Percentiles rank a stretch among this genome's conserved stretches.
phyloP scores from a whole-genome alignment of 768 basidiomycete species.

The Lactifluus volemus region DNA sequence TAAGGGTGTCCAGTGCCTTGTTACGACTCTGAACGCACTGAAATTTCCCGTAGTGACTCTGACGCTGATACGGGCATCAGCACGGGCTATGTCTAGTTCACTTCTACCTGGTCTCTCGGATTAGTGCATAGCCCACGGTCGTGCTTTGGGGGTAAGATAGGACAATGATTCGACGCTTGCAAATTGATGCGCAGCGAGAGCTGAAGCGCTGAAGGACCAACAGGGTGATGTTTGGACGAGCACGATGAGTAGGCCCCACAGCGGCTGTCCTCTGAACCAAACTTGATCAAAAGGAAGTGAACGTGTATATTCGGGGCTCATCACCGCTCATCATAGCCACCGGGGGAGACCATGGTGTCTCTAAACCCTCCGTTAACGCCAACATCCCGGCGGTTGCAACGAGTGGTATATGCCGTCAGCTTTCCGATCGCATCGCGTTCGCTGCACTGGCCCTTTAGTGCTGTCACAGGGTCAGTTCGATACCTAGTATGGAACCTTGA shows the following conservation, averaged over 20 bases:
- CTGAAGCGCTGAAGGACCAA: too few relatives aligned
- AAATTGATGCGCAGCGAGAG: not conserved
- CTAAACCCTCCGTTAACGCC: not conserved
- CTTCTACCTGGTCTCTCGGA: not conserved
- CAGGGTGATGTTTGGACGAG: not conserved
- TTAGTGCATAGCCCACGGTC: not conserved
- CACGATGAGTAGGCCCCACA: not conserved
- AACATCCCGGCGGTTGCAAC: not conserved
- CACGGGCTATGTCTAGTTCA: not conserved
- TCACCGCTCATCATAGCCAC: constrained; percentile 15
- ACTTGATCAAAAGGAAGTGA: not conserved
- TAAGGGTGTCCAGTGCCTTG: constrained; percentile 2
- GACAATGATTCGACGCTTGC: not conserved
- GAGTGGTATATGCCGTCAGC: not conserved
- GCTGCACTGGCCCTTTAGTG: not conserved
- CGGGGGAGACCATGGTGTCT: not conserved
- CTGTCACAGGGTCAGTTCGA: not conserved
- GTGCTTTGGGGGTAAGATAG: not conserved
- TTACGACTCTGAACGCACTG: not conserved
- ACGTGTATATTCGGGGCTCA: not conserved
- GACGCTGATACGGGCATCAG: not conserved
- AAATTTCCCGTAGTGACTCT: not conserved
- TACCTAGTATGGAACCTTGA: not conserved
- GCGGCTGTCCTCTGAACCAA: not conserved
- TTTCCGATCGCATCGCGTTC: constrained; percentile 1